Base-by-base conservation (phyloP, 139 green algal species). In the Asterochloris sp. region DNA sequence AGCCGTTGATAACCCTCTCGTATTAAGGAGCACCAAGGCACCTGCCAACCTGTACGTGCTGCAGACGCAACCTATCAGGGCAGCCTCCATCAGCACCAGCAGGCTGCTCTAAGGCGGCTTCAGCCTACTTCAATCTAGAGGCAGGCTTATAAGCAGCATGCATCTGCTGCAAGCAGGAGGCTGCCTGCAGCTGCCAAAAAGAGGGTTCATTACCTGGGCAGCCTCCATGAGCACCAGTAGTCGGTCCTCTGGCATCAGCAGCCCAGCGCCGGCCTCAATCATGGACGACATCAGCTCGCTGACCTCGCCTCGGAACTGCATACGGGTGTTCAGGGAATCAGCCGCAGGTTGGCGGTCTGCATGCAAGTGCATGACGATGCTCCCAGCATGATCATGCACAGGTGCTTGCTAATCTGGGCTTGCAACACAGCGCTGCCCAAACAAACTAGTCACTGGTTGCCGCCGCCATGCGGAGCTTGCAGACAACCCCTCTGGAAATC, bases 171-270 rank as follows among this genome's bases (percentile, higher is more conserved):
- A 71, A 23, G 66, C 17, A 23, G 9, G 4, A 71, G 2, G 66
- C 6, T 26, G 66, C 8, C 17, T 71, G 66, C 4, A 71, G 66
- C 19, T 71, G 66, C 17, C 66, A 26, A 9, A 10, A 71, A 8
- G 19, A 26, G 19, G 8, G 4, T 21, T 71, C 66, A 2, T 29
- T 62, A 90, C 88, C 83, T 92, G 85, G 26, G 88, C 92, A 19
- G 84, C 90, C 60, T 95, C 91, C 60, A 83, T 88, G 77, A 93
- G 83, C 15, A 88, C 89, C 0, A 86, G 71, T 54, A 93, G 74
- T n/a, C 85, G 78, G 87, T 96, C 92, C 68, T 93, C 89, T 6
- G 83, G 83, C 28, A 90, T 73, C 1, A 66, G 62, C 74, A 94
- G 80, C 12, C 60, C 21, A 11, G 85, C 69, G 4, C 82, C 83